These are phyloP conservation scores for Aspergillus sp. DNA, from an alignment of 2,329 filamentous ascomycete species.

Conservation along the genomic window DNA sequence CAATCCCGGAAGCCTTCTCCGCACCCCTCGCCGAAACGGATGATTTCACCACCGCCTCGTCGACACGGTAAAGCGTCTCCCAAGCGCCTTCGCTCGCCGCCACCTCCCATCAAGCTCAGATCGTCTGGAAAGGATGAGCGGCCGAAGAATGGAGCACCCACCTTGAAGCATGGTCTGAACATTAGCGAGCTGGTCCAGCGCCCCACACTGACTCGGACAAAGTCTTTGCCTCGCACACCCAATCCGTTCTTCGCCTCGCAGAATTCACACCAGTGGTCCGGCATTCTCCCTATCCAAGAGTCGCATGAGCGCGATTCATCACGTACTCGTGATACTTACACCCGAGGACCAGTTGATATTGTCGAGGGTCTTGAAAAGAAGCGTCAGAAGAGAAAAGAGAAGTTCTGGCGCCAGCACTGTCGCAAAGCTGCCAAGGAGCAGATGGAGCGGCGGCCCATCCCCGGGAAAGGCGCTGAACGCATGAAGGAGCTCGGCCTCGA, in stretches of 20 bases:
- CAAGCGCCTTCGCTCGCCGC: constrained; percentile 67
- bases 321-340: constrained; percentile 58
- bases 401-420: constrained; percentile 86
- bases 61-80: constrained; percentile 60
- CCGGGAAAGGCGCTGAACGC: constrained; percentile 84
- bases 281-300: constrained; percentile 35
- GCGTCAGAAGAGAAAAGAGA: constrained; percentile 87
- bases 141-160: constrained; percentile 42
- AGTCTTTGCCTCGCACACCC: constrained; percentile 79
- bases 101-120: constrained; percentile 56
- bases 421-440: constrained; percentile 73
- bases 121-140: constrained; percentile 47
- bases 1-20: constrained; percentile 54
- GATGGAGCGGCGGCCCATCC: constrained; percentile 62
- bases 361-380: constrained; percentile 95
- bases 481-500: constrained; percentile 91
- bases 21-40: constrained; percentile 61
- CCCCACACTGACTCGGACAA: constrained; percentile 72
- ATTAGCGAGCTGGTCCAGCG: constrained; percentile 59
- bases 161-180: constrained; percentile 49
- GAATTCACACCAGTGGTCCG: constrained; percentile 31
- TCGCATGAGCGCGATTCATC: constrained; percentile 36
- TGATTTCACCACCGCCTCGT: constrained; percentile 55
- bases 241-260: constrained; percentile 62
- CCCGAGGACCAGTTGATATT: constrained; percentile 94